These are phyloP conservation scores for Thelephora terrestris DNA, from an alignment of 1,284 basidiomycete genomes.

Conservation along the genomic window DNA sequence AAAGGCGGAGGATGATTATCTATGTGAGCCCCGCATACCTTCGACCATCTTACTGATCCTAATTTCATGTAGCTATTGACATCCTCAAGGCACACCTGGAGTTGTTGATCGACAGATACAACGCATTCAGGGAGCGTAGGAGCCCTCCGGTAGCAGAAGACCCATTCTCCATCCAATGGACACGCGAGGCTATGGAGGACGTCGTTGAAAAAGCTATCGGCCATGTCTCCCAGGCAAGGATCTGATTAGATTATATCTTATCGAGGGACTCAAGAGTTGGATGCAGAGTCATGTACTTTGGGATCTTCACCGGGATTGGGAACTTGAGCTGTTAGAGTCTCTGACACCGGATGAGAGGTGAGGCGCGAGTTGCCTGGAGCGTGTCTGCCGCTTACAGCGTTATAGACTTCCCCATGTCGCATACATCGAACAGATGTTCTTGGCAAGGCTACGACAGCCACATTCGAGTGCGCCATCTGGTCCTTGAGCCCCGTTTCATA, in stretches of 20 bases:
- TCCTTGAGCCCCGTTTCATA: not conserved
- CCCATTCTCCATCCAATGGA: slow-evolving; percentile 51
- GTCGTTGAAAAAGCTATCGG: slow-evolving; percentile 48
- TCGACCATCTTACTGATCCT: slow-evolving; percentile 10
- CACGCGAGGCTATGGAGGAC: slow-evolving; percentile 39
- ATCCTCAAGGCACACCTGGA: slow-evolving; percentile 62
- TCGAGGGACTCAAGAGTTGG: slow-evolving; percentile 6
- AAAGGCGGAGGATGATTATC: slow-evolving; percentile 68
- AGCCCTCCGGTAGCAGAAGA: slow-evolving; percentile 42
- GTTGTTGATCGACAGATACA: slow-evolving; percentile 49
- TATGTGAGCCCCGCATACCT: slow-evolving; percentile 46
- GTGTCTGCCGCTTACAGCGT: not conserved
- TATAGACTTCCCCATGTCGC: slow-evolving; percentile 31
- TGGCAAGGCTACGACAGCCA: slow-evolving; percentile 54
- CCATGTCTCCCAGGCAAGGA: slow-evolving; percentile 49
- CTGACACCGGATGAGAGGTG: slow-evolving; percentile 39
- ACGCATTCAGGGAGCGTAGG: slow-evolving; percentile 31
- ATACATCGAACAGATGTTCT: slow-evolving; percentile 38
- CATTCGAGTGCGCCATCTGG: slow-evolving; percentile 44
- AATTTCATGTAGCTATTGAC: slow-evolving; percentile 47
- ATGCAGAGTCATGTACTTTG: slow-evolving; percentile 62
- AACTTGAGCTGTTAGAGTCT: slow-evolving; percentile 48
- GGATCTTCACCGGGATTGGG: slow-evolving; percentile 69
- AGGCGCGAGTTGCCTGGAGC: slow-evolving; percentile 6
- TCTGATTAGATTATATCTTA: not conserved